A percentile compares a stretch with the other conserved stretches of the same genome.
These are phyloP conservation scores for Chrysanthemum lavandulifolium DNA, from an alignment of 129 eudicot genomes.

Conservation along the genomic window DNA sequence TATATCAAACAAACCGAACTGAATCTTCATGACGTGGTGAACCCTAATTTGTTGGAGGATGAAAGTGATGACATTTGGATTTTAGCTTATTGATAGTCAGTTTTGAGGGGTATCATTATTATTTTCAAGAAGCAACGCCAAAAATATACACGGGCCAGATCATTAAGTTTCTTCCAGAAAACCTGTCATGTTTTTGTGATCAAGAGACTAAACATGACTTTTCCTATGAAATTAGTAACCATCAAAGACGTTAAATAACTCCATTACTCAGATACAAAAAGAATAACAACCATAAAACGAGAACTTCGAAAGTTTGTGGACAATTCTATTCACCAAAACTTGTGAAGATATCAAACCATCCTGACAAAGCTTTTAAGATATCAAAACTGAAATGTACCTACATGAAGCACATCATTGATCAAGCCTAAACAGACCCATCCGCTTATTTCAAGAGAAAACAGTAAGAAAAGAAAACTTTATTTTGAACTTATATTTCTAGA, in stretches of 20 bases:
- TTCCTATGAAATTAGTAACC: too few species aligned
- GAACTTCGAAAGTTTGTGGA: too few species aligned
- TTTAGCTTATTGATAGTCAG: not conserved
- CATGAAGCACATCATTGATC: not conserved
- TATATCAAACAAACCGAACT: not conserved
- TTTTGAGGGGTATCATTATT: too few species aligned
- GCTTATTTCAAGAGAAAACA: not conserved
- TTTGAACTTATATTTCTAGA: slow-evolving; percentile 1
- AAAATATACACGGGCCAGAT: too few species aligned
- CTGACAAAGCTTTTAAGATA: not conserved
- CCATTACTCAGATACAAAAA: too few species aligned
- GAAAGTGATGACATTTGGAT: not conserved
- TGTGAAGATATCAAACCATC: not conserved
- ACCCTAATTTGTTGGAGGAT: not conserved
- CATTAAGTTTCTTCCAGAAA: too few species aligned
- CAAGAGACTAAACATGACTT: too few species aligned
- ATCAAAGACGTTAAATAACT: too few species aligned
- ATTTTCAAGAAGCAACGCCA: too few species aligned
- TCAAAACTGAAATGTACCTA: slow-evolving; percentile 9
- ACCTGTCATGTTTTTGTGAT: too few species aligned
- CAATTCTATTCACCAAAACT: too few species aligned
- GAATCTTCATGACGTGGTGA: not conserved
- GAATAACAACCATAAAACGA: too few species aligned
- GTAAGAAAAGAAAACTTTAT: not conserved
- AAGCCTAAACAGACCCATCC: slow-evolving; percentile 1